Evolutionary conservation across 805 yeast genomes (phyloP).

Genomic region (Candida ovalis): DNA sequence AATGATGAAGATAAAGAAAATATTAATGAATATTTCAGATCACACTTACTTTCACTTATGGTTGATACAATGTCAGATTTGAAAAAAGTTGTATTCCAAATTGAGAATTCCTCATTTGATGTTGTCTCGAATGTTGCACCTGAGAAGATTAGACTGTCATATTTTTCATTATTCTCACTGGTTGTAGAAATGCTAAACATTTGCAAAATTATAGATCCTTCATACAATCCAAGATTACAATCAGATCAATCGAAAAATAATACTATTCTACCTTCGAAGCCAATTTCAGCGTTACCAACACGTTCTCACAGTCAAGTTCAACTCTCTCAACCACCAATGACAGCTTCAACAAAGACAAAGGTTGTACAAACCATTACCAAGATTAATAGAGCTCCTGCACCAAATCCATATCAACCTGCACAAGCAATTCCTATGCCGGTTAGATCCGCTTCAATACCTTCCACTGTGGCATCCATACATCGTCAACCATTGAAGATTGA

Average conservation of each 20-base stretch:
- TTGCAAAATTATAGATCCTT: conserved; percentile 25
- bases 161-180: conserved; percentile 27
- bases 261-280: neutral
- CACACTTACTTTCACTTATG: conserved; percentile 16
- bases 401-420: conserved; percentile 18
- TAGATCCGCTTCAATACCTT: conserved; percentile 9
- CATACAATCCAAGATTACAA: conserved; percentile 4
- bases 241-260: neutral
- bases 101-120: conserved; percentile 10
- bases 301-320: conserved; percentile 13
- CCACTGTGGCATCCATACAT: conserved; percentile 12
- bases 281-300: conserved; percentile 3
- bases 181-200: conserved; percentile 25
- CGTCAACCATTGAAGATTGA: conserved; percentile 27
- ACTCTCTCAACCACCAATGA: conserved; percentile 6
- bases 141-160: conserved; percentile 24
- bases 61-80: conserved; percentile 22
- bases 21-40: conserved; percentile 9
- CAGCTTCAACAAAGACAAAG: conserved; percentile 7
- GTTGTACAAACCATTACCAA: conserved; percentile 12
- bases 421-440: conserved; percentile 13
- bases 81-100: conserved; percentile 14
- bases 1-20: conserved; percentile 11
- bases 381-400: conserved; percentile 19
- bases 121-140: conserved; percentile 3